Base-by-base conservation (phyloP, 1,284 basidiomycete genomes). In the Heterobasidion parviporum region DNA sequence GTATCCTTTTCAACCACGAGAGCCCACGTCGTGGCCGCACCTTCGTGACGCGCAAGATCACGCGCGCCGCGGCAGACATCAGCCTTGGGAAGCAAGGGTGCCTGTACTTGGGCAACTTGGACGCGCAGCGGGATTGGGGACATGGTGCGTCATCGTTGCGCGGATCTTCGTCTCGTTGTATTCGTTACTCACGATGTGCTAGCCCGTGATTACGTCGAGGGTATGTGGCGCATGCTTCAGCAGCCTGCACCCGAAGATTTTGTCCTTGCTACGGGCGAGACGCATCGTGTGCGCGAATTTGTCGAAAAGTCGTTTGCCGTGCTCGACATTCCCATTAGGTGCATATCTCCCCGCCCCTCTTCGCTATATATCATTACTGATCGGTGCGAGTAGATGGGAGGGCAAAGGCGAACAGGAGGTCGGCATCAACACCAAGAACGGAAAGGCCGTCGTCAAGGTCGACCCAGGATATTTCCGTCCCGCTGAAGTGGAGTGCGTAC, bases 221-320 rank as follows among this genome's bases (percentile, higher is more conserved):
- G 93, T 47, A 95, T 96, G 94, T 96, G 93, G 92, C 79, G 81
- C 64, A 94, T 96, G 82, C 81, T 96, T 33, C 93, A 96, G 70
- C 92, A 94, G 68, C 77, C 83, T 8, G 62, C 63, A 32, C 76
- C 93, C 1, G 83, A 92, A 18, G 93, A 96, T 72, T 96, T 90
- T 65, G 93, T 96, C 41, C 86, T 96, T 47, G 93, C 93, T 0
- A 95, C 91, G 1, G 92, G 92, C 36, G 92, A 95, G 75, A 95
- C 92, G 33, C 94, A 96, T 69, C 83, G 83, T 48, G 93, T 96
- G 35, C 84, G 90, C 53, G 91, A 94, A 71, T 95, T 85, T 64
- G 89, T 95, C 59, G 85, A 94, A 67, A 92, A 89, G 71, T 71
- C 93, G 18, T 96, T 96, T 68, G 73, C 63, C 7, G 72, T 80